Base-by-base conservation (phyloP, 2,329 filamentous ascomycete genomes). In the Plenodomus tracheiphilus region DNA sequence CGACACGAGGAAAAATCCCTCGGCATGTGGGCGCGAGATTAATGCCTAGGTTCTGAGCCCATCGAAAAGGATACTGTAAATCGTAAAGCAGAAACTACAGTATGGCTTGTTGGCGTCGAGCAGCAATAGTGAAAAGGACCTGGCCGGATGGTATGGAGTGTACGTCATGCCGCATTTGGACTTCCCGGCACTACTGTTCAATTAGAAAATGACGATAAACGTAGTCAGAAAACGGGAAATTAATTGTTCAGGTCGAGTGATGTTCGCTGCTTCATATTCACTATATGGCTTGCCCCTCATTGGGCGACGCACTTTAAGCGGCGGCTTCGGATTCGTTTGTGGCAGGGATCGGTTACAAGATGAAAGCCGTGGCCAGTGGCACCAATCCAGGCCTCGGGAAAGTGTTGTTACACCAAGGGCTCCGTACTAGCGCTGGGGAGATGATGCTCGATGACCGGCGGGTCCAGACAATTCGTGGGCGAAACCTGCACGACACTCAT, bases 281-380 rank as follows among this genome's bases (percentile, higher is more conserved):
- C 39, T 52, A 30, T 51, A 38, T 36, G 15, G 22, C 16, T 19
- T 13, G 43, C 37, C 22, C 38, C 22, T 42, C 30, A 60, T 62
- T 63, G 54, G 56, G 43, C 40, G 38, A 41, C n/a, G 36, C 39
- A 47, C 35, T 55, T 59, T 58, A 65, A 58, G 53, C 57, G 55
- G 56, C 56, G 53, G 45, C 46, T 42, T 51, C 48, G 55, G 41
- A 50, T 50, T 48, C 50, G 46, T 49, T 30, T 39, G 39, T 40
- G 43, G 40, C 59, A 58, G 53, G 62, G 56, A 59, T 63, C 51
- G 59, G 62, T 51, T 53, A 47, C 44, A 43, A 52, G 35, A 54
- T 56, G 37, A 47, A 49, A 37, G 57, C 51, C 40, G 44, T 43
- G 49, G 47, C n/a, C 50, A 49, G 41, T 19, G n/a, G 37, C 49